Base-by-base conservation (phyloP, 495 filamentous ascomycete genomes). In the Talaromyces liani region DNA sequence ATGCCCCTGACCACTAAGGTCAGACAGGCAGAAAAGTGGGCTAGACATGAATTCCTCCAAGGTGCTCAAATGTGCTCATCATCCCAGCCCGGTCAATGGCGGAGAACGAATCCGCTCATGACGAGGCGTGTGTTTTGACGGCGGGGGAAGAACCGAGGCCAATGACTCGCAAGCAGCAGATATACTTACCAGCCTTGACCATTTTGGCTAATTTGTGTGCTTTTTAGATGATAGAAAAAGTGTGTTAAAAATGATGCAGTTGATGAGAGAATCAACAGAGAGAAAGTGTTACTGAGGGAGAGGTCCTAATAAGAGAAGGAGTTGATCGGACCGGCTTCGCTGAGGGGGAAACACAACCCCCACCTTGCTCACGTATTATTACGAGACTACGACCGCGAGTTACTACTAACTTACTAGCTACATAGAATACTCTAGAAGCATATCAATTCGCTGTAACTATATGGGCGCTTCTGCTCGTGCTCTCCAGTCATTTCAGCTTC, bases 161-260 rank as follows among this genome's bases (percentile, higher is more conserved):
- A 65, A 58, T 54, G 47, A 61, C 41, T 54, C 18, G 65, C 59
- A 61, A 55, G 27, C 25, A 45, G 49, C 16, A 70, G 34, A 66
- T 59, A 36, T 65, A 86, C 91, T 74, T 84, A 96, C 91, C 91
- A 82, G 91, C 91, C 84, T 94, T 96, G 80, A 94, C 91, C 91
- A 96, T 96, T 85, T 83, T 93, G 87, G 82, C 73, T 73, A 75
- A 73, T 6, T 47, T 47, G 24, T 34, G 16, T 31, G 36, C 22
- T 64, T 34, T 58, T 57, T n/a, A 8, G 36, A 55, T 20, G 63
- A 16, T 61, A 64, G 56, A 65, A 58, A 58, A 41, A 39, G 33
- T 12, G 34, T 47, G 27, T 9, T 49, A 54, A 56, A 12, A 29
- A 22, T 53, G 63, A 58, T 56, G 53, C 22, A 64, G 61, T 55